Conservation (phyloP, 2,329 filamentous ascomycete species). For the Pseudogymnoascus sp. region DNA sequence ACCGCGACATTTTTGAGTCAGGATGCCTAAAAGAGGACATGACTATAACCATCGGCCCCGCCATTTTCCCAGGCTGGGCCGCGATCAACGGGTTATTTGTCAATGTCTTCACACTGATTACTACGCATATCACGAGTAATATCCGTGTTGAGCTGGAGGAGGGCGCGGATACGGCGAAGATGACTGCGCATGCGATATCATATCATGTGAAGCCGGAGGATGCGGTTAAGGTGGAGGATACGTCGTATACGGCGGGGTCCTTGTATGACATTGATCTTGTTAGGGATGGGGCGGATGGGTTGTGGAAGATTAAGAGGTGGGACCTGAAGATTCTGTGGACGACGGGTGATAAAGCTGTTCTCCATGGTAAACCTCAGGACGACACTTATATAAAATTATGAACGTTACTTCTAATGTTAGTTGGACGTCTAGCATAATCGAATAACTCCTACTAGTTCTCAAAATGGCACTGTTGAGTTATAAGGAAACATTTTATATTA, state of each 20-base stretch:
- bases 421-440: background rate
- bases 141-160: constrained; percentile 24
- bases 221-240: constrained; percentile 21
- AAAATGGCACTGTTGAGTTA: background rate
- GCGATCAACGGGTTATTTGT: constrained; percentile 15
- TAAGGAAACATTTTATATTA: background rate
- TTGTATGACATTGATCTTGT: constrained; percentile 27
- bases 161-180: constrained; percentile 20
- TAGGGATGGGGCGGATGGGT: constrained; percentile 21
- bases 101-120: constrained; percentile 21
- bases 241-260: constrained; percentile 21
- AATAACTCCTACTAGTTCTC: background rate
- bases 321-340: constrained; percentile 27
- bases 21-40: constrained; percentile 16
- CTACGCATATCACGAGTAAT: constrained; percentile 28
- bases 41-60: constrained; percentile 9
- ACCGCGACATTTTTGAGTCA: constrained; percentile 20
- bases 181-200: constrained; percentile 22
- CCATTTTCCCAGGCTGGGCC: constrained; percentile 10
- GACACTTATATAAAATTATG: background rate
- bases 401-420: background rate
- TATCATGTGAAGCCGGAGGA: constrained; percentile 25
- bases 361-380: background rate
- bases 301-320: constrained; percentile 30
- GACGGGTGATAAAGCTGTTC: constrained; percentile 21